phyloP scores from a whole-genome alignment of 345 rosid species.

The thale cress (Arabidopsis thaliana) region TAIR10.1 NC_003070.9:22682501-22683000 shows the following conservation, averaged over 20 bases:
- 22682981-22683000: slow-evolving; percentile 26
- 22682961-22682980: slow-evolving; percentile 7
- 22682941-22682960: slow-evolving; percentile 24
- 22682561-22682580: slow-evolving; percentile 47
- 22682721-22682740: slow-evolving; percentile 22
- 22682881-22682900: neutral
- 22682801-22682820: neutral
- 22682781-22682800: slow-evolving; percentile 29
- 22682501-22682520: slow-evolving; percentile 56
- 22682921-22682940: neutral
- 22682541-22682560: slow-evolving; percentile 58
- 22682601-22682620: neutral
- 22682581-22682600: slow-evolving; percentile 34
- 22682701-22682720: slow-evolving; percentile 33
- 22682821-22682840: neutral
- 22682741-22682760: slow-evolving; percentile 29
- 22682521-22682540: slow-evolving; percentile 55
- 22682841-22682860: neutral
- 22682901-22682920: neutral
- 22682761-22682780: slow-evolving; percentile 8
- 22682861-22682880: slow-evolving; percentile 1
- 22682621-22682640: neutral
- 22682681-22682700: slow-evolving; percentile 45
- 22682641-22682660: slow-evolving; percentile 1
- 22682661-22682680: slow-evolving; percentile 48